Percentiles rank a stretch among this genome's conserved stretches.
Conservation (phyloP, 1,139 yeast genomes). For the Geotrichum restrictum region DNA sequence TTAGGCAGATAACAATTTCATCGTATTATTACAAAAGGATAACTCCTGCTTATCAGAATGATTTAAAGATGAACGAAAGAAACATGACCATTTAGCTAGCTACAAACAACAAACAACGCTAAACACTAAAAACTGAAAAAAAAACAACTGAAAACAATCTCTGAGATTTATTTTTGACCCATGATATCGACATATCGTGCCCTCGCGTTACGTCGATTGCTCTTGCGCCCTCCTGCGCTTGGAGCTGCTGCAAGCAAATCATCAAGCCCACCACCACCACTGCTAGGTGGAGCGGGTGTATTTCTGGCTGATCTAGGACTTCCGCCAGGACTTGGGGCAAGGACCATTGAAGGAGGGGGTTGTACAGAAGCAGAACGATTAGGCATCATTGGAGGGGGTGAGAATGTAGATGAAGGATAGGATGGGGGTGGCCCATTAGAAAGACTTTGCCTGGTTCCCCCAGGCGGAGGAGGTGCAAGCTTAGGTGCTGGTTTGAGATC, state of each 20-base stretch:
- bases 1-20: no score
- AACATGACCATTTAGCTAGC: no score
- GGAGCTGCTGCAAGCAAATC: slow-evolving; percentile 57
- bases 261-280: slow-evolving; percentile 51
- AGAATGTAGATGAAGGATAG: slow-evolving; percentile 17
- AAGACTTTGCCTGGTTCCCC: slow-evolving; percentile 21
- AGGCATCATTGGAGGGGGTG: slow-evolving; percentile 16
- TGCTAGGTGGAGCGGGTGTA: slow-evolving; percentile 24
- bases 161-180: slow-evolving; percentile 39
- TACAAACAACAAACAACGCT: no score
- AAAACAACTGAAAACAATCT: background rate
- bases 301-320: slow-evolving; percentile 10
- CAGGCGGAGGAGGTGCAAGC: slow-evolving; percentile 33
- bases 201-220: slow-evolving; percentile 62
- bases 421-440: slow-evolving; percentile 22
- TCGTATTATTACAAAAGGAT: no score
- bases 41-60: no score
- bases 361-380: slow-evolving; percentile 22
- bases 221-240: slow-evolving; percentile 45
- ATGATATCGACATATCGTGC: slow-evolving; percentile 76
- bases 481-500: slow-evolving; percentile 81
- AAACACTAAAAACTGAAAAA: background rate
- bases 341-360: slow-evolving; percentile 20
- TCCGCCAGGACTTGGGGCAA: slow-evolving; percentile 12
- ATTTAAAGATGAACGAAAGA: background rate